Conservation (phyloP, 2,329 filamentous ascomycete species). For the Hirsutella minnesotensis region DNA sequence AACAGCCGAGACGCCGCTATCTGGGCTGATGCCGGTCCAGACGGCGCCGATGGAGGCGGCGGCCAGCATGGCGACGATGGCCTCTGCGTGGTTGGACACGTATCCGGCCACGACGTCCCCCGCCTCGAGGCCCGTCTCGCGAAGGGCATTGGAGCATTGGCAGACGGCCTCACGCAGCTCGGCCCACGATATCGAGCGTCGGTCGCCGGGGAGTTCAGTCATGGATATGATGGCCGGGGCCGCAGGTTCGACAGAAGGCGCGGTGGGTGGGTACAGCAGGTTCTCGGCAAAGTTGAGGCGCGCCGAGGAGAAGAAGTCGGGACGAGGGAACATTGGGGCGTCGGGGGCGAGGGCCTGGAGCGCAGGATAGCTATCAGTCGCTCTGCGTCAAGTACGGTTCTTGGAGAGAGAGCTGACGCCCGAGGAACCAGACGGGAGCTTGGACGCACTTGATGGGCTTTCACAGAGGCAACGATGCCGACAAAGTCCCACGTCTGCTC, state of each 20-base stretch:
- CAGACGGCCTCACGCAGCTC: conserved; percentile 69
- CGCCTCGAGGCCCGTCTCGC: conserved; percentile 47
- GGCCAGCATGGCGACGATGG: conserved; percentile 78
- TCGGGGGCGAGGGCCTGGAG: conserved; percentile 53
- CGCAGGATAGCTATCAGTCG: not conserved
- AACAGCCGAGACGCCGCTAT: conserved; percentile 84
- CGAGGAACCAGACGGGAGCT: not conserved
- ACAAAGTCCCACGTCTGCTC: conserved; percentile 74
- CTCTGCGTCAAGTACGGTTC: not conserved
- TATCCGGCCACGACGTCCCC: conserved; percentile 57
- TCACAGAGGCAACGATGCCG: conserved; percentile 56
- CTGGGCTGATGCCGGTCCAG: conserved; percentile 88
- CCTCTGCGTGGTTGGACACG: conserved; percentile 81
- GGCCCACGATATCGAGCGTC: conserved; percentile 54
- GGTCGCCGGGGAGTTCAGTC: conserved; percentile 59
- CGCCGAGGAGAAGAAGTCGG: conserved; percentile 70
- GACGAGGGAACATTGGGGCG: conserved; percentile 72
- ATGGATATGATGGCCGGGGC: conserved; percentile 64
- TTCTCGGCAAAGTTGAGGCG: conserved; percentile 93
- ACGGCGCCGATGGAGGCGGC: conserved; percentile 73
- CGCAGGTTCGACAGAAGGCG: conserved; percentile 33
- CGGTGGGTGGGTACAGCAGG: conserved; percentile 60
- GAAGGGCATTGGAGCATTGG: conserved; percentile 58
- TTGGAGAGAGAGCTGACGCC: not conserved
- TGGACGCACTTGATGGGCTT: conserved; percentile 43